Conservation (phyloP, 805 yeast species). For the Suhomyces pyralidae region DNA sequence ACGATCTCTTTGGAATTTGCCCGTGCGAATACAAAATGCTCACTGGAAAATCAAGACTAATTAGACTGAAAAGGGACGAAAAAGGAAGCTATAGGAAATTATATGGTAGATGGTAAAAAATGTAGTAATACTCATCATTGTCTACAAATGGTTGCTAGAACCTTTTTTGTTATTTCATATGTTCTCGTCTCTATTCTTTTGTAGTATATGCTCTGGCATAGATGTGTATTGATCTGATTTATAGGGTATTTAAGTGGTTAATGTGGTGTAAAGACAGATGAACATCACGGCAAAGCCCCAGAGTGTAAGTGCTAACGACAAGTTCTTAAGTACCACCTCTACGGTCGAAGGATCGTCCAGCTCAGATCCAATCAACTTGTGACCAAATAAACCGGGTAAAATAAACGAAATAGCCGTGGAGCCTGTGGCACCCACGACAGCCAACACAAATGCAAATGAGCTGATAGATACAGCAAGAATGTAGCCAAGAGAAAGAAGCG, state of each 20-base stretch:
- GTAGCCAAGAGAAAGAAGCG: constrained; percentile 52
- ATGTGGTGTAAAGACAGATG: constrained; percentile 46
- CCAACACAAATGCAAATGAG: constrained; percentile 78
- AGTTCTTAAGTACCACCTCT: constrained; percentile 36
- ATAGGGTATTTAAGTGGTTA: neutral
- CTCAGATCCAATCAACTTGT: constrained; percentile 59
- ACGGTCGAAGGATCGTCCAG: constrained; percentile 20
- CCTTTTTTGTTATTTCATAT: too few species aligned
- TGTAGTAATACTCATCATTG: too few species aligned
- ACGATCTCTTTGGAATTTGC: too few species aligned
- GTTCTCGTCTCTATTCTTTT: too few species aligned
- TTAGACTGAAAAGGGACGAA: neutral
- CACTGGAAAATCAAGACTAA: neutral
- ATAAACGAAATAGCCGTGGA: constrained; percentile 89
- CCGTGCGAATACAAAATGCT: too few species aligned
- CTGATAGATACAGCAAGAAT: constrained; percentile 60
- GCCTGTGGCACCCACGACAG: constrained; percentile 91
- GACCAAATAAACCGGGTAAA: constrained; percentile 85
- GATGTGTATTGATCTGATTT: too few species aligned
- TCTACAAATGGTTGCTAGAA: too few species aligned
- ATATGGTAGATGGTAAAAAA: too few species aligned
- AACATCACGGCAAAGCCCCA: constrained; percentile 76
- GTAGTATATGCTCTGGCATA: too few species aligned
- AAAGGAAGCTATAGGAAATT: too few species aligned
- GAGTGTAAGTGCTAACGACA: constrained; percentile 53